phyloP scores from a whole-genome alignment of 2,329 filamentous ascomycete genomes.

The Cladosporium sphaerospermum region DNA sequence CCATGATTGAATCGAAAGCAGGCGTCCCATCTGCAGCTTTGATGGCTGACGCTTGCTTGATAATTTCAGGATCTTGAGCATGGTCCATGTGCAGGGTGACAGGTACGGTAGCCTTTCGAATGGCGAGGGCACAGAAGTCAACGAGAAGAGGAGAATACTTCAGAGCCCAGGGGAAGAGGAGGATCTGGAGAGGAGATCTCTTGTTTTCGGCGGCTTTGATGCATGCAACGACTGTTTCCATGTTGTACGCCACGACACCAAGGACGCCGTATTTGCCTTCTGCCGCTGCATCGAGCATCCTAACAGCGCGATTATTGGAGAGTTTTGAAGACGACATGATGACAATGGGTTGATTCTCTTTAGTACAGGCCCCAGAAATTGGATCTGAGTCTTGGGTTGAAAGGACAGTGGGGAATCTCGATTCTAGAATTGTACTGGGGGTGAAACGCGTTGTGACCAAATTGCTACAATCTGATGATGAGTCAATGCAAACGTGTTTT shows the following conservation, averaged over 20 bases:
- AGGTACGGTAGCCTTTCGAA: slow-evolving; percentile 36
- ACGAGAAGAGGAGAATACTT: slow-evolving; percentile 53
- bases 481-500: too few species aligned
- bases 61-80: slow-evolving; percentile 39
- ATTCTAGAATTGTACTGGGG: too few species aligned
- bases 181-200: slow-evolving; percentile 61
- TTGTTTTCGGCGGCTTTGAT: slow-evolving; percentile 64
- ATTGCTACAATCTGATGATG: too few species aligned
- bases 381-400: too few species aligned
- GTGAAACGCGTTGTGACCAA: too few species aligned
- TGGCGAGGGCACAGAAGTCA: slow-evolving; percentile 41
- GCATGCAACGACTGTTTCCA: slow-evolving; percentile 64
- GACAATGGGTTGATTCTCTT: too few species aligned
- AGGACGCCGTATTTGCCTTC: slow-evolving; percentile 30
- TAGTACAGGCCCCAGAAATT: too few species aligned
- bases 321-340: slow-evolving; percentile 7
- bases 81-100: slow-evolving; percentile 44
- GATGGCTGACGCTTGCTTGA: slow-evolving; percentile 31
- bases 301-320: slow-evolving; percentile 26
- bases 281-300: slow-evolving; percentile 29
- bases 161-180: slow-evolving; percentile 69
- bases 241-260: slow-evolving; percentile 38
- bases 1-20: slow-evolving; percentile 66
- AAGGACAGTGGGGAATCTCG: too few species aligned
- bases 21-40: slow-evolving; percentile 29